Evolutionary conservation across 2,329 filamentous ascomycete species (phyloP).

Genomic region (Talaromyces piceae): DNA sequence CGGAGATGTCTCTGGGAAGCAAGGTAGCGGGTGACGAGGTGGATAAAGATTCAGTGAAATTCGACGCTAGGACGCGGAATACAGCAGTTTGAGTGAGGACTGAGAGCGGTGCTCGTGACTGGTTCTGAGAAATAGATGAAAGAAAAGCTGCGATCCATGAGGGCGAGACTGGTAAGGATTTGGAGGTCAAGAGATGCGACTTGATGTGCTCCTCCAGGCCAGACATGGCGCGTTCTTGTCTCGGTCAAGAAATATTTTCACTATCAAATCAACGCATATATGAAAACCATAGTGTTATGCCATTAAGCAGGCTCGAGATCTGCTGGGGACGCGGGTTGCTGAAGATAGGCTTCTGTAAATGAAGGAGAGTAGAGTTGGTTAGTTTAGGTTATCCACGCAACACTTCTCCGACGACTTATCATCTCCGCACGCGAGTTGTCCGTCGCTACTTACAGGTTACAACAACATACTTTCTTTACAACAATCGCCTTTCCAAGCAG

Average conservation of each 20-base stretch:
- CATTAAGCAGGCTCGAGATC: not conserved
- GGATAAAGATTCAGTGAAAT: slow-evolving; percentile 59
- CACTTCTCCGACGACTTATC: not conserved
- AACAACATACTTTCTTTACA: too few species aligned
- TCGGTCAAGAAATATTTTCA: not conserved
- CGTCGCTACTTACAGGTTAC: too few species aligned
- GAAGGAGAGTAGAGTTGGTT: not conserved
- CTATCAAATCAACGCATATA: not conserved
- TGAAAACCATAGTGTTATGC: too few species aligned
- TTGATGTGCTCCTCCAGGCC: slow-evolving; percentile 30
- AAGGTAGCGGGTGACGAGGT: slow-evolving; percentile 38
- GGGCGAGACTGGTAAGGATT: slow-evolving; percentile 47
- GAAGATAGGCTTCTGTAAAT: not conserved
- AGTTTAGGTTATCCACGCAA: not conserved
- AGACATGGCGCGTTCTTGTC: slow-evolving; percentile 17
- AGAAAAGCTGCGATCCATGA: slow-evolving; percentile 60
- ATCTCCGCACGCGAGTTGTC: not conserved
- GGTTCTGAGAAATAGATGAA: slow-evolving; percentile 43
- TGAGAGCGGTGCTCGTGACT: slow-evolving; percentile 54
- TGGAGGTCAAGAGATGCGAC: slow-evolving; percentile 48
- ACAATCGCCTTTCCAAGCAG: not conserved
- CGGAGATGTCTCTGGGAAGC: slow-evolving; percentile 53
- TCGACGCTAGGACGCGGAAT: slow-evolving; percentile 69
- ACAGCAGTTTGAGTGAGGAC: slow-evolving; percentile 72
- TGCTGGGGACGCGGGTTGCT: not conserved